Evolutionary conservation across 768 basidiomycete genomes (phyloP), one percentile per base, ranked within the genome.

Genomic region (Suillus americanus): DNA sequence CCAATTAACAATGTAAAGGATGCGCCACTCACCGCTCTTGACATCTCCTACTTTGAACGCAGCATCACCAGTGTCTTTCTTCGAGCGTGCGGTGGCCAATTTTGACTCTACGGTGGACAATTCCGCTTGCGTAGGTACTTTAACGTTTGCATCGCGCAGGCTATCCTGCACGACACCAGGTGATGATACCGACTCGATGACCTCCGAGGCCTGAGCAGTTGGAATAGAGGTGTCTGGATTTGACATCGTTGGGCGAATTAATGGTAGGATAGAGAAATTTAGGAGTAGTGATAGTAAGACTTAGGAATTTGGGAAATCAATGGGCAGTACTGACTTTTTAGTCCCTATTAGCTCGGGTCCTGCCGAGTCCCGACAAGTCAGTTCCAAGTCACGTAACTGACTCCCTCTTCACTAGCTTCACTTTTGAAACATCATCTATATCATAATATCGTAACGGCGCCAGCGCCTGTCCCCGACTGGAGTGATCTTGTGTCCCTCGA

Each of bases 31-130:
- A 90, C 90, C 90, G 69, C 79, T 81, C 71, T 85, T 84, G 48
- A 82, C 65, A 68, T 90, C 81, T 28, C 88, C 90, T 12, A 77
- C 73, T 72, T 89, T 91, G 77, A 91, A 92, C 1, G 89, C 88
- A 63, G 82, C 75, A 80, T 92, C 90, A 12, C 77, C 90, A 12
- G 72, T 75, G 23, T 86, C 88, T 71, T 92, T 92, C 81, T 86
- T 88, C 68, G 86, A 79, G 74, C 82, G 88, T 43, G 88, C 91
- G 0, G 79, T 86, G 14, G 74, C 76, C 37, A 94, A 65, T 73
- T 92, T 92, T 43, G 77, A 71, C 55, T 78, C 71, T 0, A 78
- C 81, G 30, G 76, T 79, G 60, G 61, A 64, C 64, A 67, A 46
- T 13, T 71, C 72, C 60, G 70, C 69, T 62, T 63, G 66, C 0